Conservation (phyloP, 148 eudicot genomes). For the Limonium bicolor region DNA sequence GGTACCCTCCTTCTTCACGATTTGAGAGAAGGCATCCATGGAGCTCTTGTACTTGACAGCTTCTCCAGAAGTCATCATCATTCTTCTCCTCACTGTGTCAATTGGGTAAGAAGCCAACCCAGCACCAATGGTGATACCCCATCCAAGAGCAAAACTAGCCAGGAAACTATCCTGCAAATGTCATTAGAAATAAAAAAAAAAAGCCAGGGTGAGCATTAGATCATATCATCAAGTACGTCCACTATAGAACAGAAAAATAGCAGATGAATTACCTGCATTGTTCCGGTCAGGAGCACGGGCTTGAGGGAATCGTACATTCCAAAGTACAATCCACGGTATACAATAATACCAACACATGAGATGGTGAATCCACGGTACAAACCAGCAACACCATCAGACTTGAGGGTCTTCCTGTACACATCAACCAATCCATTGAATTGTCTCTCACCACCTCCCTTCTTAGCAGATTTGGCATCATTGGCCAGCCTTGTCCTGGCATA, state of each 20-base stretch:
- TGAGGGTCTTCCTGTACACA: slow-evolving; percentile 12
- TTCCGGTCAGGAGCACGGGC: slow-evolving; percentile 10
- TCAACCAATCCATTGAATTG: slow-evolving; percentile 14
- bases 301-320: slow-evolving; percentile 16
- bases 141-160: slow-evolving; percentile 30
- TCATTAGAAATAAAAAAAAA: background rate
- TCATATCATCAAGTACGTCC: background rate
- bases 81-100: slow-evolving; percentile 31
- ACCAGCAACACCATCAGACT: slow-evolving; percentile 14
- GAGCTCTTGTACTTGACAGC: slow-evolving; percentile 36
- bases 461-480: slow-evolving; percentile 14
- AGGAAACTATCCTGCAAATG: slow-evolving; percentile 27
- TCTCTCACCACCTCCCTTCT: slow-evolving; percentile 13
- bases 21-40: slow-evolving; percentile 21
- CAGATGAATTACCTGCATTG: slow-evolving; percentile 6
- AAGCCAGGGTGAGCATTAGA: background rate
- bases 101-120: slow-evolving; percentile 34
- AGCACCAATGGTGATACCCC: slow-evolving; percentile 35
- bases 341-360: slow-evolving; percentile 15
- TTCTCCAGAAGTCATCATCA: slow-evolving; percentile 40
- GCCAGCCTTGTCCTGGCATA: slow-evolving; percentile 14
- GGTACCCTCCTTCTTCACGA: slow-evolving; percentile 26
- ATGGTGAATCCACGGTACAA: slow-evolving; percentile 15
- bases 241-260: background rate
- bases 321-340: slow-evolving; percentile 14